Percentiles rank a stretch among this genome's conserved stretches.
Evolutionary conservation across 2,329 filamentous ascomycete genomes (phyloP).

Genomic region (Alternaria ventricosa): DNA sequence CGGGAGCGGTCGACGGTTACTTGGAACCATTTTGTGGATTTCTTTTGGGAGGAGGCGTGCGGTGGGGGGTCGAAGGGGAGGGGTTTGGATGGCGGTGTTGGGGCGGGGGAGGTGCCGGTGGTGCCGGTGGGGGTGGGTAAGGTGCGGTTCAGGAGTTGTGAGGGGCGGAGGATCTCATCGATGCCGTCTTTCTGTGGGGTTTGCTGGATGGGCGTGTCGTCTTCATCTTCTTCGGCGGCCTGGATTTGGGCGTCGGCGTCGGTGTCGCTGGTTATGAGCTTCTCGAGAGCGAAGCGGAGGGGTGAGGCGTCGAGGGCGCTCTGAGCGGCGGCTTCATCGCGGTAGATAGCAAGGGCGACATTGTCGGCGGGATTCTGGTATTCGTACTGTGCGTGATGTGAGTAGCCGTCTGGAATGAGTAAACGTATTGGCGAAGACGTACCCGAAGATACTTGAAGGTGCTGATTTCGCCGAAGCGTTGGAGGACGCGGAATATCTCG

Average conservation of each 20-base stretch:
- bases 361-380: slow-evolving; percentile 51
- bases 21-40: slow-evolving; percentile 48
- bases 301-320: slow-evolving; percentile 54
- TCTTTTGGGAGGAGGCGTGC: slow-evolving; percentile 2
- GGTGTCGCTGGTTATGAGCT: slow-evolving; percentile 11
- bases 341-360: slow-evolving; percentile 55
- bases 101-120: neutral
- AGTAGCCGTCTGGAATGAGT: neutral
- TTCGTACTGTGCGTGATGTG: slow-evolving; percentile 48
- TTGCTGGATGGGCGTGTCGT: slow-evolving; percentile 5
- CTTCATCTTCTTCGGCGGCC: slow-evolving; percentile 15
- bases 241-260: neutral
- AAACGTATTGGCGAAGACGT: neutral
- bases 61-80: slow-evolving; percentile 33
- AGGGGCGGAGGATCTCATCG: slow-evolving; percentile 42
- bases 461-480: slow-evolving; percentile 58
- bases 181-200: slow-evolving; percentile 24
- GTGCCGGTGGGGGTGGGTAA: slow-evolving; percentile 5
- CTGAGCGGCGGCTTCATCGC: slow-evolving; percentile 49
- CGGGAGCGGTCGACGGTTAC: slow-evolving; percentile 49
- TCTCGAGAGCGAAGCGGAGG: slow-evolving; percentile 55
- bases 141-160: slow-evolving; percentile 26
- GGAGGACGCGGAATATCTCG: slow-evolving; percentile 56
- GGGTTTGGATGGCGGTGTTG: slow-evolving; percentile 8
- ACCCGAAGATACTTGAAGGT: slow-evolving; percentile 56